Conservation (phyloP, 805 yeast genomes). For the Yarrowia sp. region DNA sequence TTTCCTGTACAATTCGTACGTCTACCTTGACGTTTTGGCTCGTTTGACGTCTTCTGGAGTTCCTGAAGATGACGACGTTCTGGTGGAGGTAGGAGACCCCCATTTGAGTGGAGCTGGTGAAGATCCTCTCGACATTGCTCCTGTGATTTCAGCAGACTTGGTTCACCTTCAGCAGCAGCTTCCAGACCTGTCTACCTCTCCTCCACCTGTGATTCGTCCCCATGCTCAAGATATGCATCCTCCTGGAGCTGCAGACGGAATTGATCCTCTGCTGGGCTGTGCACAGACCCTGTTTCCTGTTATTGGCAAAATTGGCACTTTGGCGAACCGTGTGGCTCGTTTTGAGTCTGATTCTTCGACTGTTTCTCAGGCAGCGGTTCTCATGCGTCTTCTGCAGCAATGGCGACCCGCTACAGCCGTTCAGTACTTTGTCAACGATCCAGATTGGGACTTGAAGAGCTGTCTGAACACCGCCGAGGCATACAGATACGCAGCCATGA, state of each 20-base stretch:
- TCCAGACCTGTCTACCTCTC: background rate
- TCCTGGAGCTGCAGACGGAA: conserved; percentile 49
- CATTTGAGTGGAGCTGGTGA: conserved; percentile 1
- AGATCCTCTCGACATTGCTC: background rate
- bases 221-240: conserved; percentile 28
- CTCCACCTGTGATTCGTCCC: background rate
- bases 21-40: conserved; percentile 71
- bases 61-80: conserved; percentile 52
- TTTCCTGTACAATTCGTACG: conserved; percentile 68
- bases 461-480: conserved; percentile 76
- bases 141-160: background rate
- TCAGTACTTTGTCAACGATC: conserved; percentile 51
- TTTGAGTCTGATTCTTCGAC: conserved; percentile 57
- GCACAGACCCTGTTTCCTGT: conserved; percentile 69
- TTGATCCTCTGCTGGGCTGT: conserved; percentile 73
- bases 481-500: conserved; percentile 63
- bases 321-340: conserved; percentile 59
- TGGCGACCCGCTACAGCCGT: conserved; percentile 63
- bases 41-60: conserved; percentile 56
- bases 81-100: conserved; percentile 18
- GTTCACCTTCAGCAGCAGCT: conserved; percentile 12
- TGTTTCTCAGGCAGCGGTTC: conserved; percentile 59
- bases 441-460: conserved; percentile 63
- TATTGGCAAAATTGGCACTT: conserved; percentile 67
- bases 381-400: conserved; percentile 59